Evolutionary conservation across 1,139 yeast species (phyloP).

Genomic region (Lodderomyces parapsilosis): DNA sequence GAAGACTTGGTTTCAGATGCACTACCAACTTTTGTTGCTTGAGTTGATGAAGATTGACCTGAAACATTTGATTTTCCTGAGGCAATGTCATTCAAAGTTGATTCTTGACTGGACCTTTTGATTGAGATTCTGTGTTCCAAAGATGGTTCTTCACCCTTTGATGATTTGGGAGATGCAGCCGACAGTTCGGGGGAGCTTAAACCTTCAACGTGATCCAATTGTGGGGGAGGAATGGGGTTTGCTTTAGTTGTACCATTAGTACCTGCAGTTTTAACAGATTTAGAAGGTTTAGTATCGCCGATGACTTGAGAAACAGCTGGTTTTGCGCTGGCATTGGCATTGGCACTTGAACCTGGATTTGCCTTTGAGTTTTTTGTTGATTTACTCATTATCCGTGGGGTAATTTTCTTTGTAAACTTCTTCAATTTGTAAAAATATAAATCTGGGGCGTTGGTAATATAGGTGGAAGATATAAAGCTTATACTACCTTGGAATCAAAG

Average conservation of each 20-base stretch:
- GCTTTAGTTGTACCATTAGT: constrained; percentile 1
- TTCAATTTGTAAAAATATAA: too few species aligned
- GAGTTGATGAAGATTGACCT: not conserved
- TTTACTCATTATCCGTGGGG: constrained; percentile 1
- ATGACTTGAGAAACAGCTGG: not conserved
- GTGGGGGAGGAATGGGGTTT: constrained; percentile 5
- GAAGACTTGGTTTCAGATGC: not conserved
- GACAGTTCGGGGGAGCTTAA: not conserved
- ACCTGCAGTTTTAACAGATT: not conserved
- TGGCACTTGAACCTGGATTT: not conserved
- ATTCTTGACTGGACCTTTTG: constrained; percentile 7
- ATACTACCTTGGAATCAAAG: too few species aligned
- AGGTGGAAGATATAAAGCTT: too few species aligned
- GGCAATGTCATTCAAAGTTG: constrained; percentile 6
- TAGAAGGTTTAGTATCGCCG: not conserved
- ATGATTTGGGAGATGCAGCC: not conserved
- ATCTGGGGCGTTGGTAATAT: too few species aligned
- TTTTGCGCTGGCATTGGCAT: not conserved
- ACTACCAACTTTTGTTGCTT: not conserved
- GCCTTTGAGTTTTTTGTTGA: constrained; percentile 1
- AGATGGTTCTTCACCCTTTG: constrained; percentile 4
- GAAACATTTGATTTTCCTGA: not conserved
- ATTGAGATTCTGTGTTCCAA: constrained; percentile 9
- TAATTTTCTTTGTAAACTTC: not conserved
- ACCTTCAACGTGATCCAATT: constrained; percentile 8